Base-by-base conservation (phyloP, 2,329 filamentous ascomycete genomes). In the Pseudovirgaria hyperparasitica region DNA sequence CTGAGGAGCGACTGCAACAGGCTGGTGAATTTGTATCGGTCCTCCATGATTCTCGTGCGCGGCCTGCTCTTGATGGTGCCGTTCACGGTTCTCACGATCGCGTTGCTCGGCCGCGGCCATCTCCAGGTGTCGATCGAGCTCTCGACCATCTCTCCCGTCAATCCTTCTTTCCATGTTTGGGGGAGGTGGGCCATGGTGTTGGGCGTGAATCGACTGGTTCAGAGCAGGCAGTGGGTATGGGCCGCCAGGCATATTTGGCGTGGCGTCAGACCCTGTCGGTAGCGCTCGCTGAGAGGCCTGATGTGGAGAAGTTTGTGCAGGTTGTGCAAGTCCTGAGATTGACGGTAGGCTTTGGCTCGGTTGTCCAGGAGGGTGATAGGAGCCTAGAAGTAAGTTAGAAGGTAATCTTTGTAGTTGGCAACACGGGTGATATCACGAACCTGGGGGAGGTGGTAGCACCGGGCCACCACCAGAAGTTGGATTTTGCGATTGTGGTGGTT, bases 11-110 rank as follows among this genome's bases (percentile, higher is more conserved):
- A 65, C 58, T 35, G 87, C 87, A 32, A 94, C 85, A 5, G 87
- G 87, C 54, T 96, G 87, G 55, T 96, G 87, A 42, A 96, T 77
- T 29, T 86, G 84, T 29, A 93, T 82, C 3, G 86, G 84, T 31
- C 79, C 82, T 20, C 82, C 76, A 47, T 82, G 86, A 56, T 79
- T 90, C 53, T 94, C 86, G 47, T 90, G 84, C 15, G 80, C 70
- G 26, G 71, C 68, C 41, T 76, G 77, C 38, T 82, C 73, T 38
- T 70, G 59, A 32, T 70, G 66, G 41, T 82, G 76, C 48, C 76
- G 67, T 38, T 81, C 75, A 41, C 73, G 66, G 35, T 73, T 50
- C 33, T 73, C 68, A 24, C 67, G 62, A 37, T 74, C 67, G 31
- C 67, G 58, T 34, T 70, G 65, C 30, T 58, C 54, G 10, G 45